phyloP scores from a whole-genome alignment of 73 alveolate species.

The Paramecium biaurelia region DNA sequence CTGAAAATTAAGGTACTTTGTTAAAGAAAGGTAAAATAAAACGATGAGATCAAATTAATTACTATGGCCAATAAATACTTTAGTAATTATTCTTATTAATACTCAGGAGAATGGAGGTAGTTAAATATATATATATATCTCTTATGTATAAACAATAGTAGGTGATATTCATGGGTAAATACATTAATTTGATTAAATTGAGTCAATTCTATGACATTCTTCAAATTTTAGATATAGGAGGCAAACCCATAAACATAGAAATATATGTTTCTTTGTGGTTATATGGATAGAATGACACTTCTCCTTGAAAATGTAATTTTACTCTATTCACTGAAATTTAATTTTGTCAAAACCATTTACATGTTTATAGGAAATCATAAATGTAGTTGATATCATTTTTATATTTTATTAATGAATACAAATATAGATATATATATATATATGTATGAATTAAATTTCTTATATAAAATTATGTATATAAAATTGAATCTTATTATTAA shows the following conservation, averaged over 20 bases:
- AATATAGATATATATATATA: no score
- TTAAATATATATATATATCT: constrained; percentile 56
- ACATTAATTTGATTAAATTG: no score
- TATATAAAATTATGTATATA: no score
- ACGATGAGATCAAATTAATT: constrained; percentile 7
- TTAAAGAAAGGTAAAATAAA: constrained; percentile 37
- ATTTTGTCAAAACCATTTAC: no score
- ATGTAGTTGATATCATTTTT: no score
- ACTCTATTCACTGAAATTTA: constrained; percentile 66
- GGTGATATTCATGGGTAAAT: constrained; percentile 80
- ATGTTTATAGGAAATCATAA: constrained; percentile 76
- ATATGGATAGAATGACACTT: constrained; percentile 79
- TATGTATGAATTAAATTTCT: no score
- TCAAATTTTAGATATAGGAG: constrained; percentile 79
- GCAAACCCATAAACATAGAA: constrained; percentile 72
- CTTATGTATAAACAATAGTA: constrained; percentile 82
- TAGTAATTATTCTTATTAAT: neutral
- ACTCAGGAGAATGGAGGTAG: constrained; percentile 76
- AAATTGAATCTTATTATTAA: neutral
- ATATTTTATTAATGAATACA: no score
- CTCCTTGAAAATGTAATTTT: constrained; percentile 69
- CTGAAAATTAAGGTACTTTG: constrained; percentile 26
- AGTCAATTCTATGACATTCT: constrained; percentile 77
- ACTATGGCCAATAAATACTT: constrained; percentile 17
- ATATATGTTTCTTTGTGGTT: constrained; percentile 76